Evolutionary conservation across 192 early-diverging fungal species (phyloP).

Genomic region (Linnemannia schmuckeri): DNA sequence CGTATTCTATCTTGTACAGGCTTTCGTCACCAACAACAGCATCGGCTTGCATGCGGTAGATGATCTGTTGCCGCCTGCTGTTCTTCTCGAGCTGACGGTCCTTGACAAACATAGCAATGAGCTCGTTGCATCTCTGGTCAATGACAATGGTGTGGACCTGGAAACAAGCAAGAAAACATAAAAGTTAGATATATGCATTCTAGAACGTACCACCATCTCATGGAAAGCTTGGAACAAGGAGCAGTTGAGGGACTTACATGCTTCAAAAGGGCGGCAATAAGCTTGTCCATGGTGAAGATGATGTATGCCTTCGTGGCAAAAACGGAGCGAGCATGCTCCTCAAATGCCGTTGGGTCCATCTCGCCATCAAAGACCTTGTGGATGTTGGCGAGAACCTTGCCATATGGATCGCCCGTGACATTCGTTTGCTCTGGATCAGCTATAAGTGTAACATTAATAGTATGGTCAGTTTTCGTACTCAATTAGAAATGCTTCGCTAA

Average conservation of each 20-base stretch:
- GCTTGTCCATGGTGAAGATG: slow-evolving; percentile 91
- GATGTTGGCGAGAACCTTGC: slow-evolving; percentile 79
- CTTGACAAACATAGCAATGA: slow-evolving; percentile 76
- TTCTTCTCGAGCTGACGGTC: slow-evolving; percentile 60
- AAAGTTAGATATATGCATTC: neutral
- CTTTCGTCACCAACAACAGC: slow-evolving; percentile 84
- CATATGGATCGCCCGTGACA: slow-evolving; percentile 80
- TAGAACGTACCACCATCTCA: neutral
- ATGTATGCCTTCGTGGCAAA: slow-evolving; percentile 93
- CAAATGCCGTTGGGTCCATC: slow-evolving; percentile 85
- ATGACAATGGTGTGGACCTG: slow-evolving; percentile 72
- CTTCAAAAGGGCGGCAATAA: slow-evolving; percentile 86
- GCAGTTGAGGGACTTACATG: slow-evolving; percentile 62
- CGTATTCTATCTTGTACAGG: slow-evolving; percentile 85
- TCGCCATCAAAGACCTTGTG: slow-evolving; percentile 85
- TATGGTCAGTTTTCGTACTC: neutral
- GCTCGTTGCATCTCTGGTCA: slow-evolving; percentile 74
- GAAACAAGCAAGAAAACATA: neutral
- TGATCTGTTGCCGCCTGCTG: slow-evolving; percentile 76
- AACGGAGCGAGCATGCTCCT: slow-evolving; percentile 87
- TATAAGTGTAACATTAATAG: neutral
- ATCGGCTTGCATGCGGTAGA: slow-evolving; percentile 80
- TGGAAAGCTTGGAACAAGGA: neutral
- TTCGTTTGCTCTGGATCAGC: slow-evolving; percentile 65
- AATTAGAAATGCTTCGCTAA: neutral